phyloP scores from a whole-genome alignment of 352 stramenopile genomes.

The Blastocystis hominis region DNA sequence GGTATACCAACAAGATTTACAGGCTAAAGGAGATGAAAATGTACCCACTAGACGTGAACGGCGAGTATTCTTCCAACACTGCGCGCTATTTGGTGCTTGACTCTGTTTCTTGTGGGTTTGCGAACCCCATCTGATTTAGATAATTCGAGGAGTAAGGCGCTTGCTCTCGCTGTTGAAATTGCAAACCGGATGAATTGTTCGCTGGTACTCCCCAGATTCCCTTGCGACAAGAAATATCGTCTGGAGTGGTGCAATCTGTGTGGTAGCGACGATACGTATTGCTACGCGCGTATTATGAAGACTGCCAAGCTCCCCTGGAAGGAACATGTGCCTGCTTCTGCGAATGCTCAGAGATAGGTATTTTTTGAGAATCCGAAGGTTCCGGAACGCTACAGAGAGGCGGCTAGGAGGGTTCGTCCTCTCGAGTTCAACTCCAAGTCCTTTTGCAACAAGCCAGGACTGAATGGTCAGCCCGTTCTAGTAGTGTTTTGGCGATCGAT shows the following conservation, averaged over 20 bases:
- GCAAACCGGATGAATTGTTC: conserved; percentile 29
- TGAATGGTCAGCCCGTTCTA: neutral
- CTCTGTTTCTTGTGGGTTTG: neutral
- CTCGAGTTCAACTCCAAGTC: neutral
- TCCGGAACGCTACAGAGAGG: neutral
- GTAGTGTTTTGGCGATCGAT: neutral
- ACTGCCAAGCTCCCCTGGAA: conserved; percentile 21
- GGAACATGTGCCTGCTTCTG: neutral
- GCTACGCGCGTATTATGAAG: neutral
- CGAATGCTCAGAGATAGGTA: neutral
- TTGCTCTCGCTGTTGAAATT: neutral
- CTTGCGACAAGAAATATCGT: neutral
- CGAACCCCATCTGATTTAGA: neutral
- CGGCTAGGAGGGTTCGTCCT: neutral
- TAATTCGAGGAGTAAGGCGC: neutral
- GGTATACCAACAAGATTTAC: conserved; percentile 37
- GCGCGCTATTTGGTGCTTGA: neutral
- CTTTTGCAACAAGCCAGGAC: neutral
- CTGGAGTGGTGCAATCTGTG: conserved; percentile 18
- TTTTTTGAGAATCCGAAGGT: conserved; percentile 28
- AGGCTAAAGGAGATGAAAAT: conserved; percentile 44
- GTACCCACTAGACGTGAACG: neutral
- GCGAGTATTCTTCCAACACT: neutral
- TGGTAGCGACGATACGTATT: neutral
- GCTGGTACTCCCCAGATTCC: neutral